Base-by-base conservation (phyloP, 169 alveolate species). In the Plasmodium malariae region DNA sequence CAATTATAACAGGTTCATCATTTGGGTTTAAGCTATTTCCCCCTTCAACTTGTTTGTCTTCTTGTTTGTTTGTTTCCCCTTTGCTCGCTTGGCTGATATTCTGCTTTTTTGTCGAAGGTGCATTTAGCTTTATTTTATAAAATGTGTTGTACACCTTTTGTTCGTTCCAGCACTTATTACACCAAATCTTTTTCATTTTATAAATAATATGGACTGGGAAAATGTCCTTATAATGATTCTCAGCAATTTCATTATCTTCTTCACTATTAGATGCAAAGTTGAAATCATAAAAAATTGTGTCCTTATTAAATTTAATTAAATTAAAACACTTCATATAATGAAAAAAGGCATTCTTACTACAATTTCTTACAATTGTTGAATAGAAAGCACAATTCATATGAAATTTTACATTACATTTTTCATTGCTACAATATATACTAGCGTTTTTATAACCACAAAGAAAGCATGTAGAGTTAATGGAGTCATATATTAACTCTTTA, bases 401-500 rank as follows among this genome's bases (percentile, higher is more conserved):
- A 71, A 93, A 90, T 60, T 72, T 59, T 26, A 93, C 76, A 36
- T 86, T 72, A 71, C 95, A 93, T 55, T 78, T 85, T 40, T 68
- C 74, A 36, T 92, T 92, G 26, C 92, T 70, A 68, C 95, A 93
- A 40, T 89, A 63, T 36, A 93, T 74, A 30, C 91, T 90, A n/a
- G 95, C 95, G 59, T 93, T 93, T 17, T 40, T 55, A 21, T 74
- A 76, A 21, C 88, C 87, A 83, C 95, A 93, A 74, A 93, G 87
- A 43, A 48, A 59, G 36, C 95, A 93, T 11, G 40, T 30, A 6
- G 92, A 70, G n/a, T 68, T 49, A n/a, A 63, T 51, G 28, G 93
- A 74, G 24, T 67, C 85, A 43, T 65, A 88, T 32, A 88, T 85
- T 34, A 72, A 69, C 59, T 54, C 92, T 59, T 93, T 78, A 67